Base-by-base conservation (phyloP, 768 basidiomycete species). In the Agaricus subrufescens region DNA sequence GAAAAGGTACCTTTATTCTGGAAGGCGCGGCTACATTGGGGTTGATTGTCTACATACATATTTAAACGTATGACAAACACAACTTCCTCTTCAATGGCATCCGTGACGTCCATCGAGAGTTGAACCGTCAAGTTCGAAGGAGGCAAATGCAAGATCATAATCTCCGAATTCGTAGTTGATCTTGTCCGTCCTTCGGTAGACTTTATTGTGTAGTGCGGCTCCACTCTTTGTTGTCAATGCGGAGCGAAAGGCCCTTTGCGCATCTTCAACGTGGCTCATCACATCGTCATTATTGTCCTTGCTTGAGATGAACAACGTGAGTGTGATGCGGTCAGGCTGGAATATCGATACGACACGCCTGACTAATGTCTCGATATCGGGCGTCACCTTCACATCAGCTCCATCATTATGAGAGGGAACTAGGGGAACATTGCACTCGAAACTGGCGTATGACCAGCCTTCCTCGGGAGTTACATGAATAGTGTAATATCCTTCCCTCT, bases 391-490 rank as follows among this genome's bases (percentile, higher is more conserved):
- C 37, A 40, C 19, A 30, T 50, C 46, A 66, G 69, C 49, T 69
- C 62, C 38, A 67, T 65, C 46, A 58, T 65, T 54, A 59, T 68
- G 65, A 54, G 72, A 72, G 14, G 74, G 69, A 27, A 70, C 67
- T 44, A 87, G 75, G 3, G 92, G 92, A n/a, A 97, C 84, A 71
- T 99, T 99, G 75, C 93, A 96, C 73, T 99, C 97, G 75, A 99
- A 98, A 65, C 90, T 93, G 60, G 97, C 97, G 70, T 97, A 99
- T 46, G 94, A 97, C 90, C 94, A 98, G 54, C 91, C 96, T 64
- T 91, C 86, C 71, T 98, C 97, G 27, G 97, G 97, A 0, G 97
- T 99, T 58, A 98, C 96, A 68, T 99, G 97, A 54, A 99, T 96
- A 6, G 94, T 98, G 69, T 92, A 98, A 71, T 99, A 99, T 39